Evolutionary conservation across 2,329 filamentous ascomycete genomes (phyloP), one percentile per base, ranked within the genome.

Genomic region (Thermomyces lanuginosus): DNA sequence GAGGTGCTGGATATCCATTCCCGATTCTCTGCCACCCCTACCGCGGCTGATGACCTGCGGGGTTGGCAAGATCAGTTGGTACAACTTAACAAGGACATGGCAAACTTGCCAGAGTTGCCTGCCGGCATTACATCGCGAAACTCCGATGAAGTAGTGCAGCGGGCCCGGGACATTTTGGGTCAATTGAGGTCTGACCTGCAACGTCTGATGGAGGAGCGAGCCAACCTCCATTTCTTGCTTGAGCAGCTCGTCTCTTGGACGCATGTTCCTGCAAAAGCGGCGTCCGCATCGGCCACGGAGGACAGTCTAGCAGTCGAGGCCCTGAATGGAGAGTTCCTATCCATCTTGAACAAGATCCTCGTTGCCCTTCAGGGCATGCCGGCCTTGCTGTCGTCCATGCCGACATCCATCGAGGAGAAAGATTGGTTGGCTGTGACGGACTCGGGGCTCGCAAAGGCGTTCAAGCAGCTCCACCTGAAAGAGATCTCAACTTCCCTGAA

Each of bases 311-410:
- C 42, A 25, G 33, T 61, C 12, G 42, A 62, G 10, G 45, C 53
- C 0, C 65, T 83, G 22, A 66, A 72, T 21, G 53, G 63, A 8
- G 57, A 63, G 3, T 50, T 82, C 2, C 66, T 79, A 19, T 65
- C 53, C 1, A 59, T 77, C n/a, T 68, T 76, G 24, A 79, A 92
- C 49, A 69, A 70, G 26, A 67, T 86, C 15, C 69, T 93, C 2
- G 76, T 86, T 18, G 75, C 78, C 1, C 64, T 92, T 24, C 82
- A 93, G 48, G 70, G 74, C 36, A 64, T 77, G 23, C 67, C 70
- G 31, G 68, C 67, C 33, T 54, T 62, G 2, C 55, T 70, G 6
- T 51, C 58, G 7, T 57, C 59, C 3, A 53, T 74, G 2, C 72
- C 76, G 1, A 46, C 52, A 4, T 68, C 73, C 1, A 58, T 60